Conservation (phyloP, 768 basidiomycete genomes). For the Suillus discolor region DNA sequence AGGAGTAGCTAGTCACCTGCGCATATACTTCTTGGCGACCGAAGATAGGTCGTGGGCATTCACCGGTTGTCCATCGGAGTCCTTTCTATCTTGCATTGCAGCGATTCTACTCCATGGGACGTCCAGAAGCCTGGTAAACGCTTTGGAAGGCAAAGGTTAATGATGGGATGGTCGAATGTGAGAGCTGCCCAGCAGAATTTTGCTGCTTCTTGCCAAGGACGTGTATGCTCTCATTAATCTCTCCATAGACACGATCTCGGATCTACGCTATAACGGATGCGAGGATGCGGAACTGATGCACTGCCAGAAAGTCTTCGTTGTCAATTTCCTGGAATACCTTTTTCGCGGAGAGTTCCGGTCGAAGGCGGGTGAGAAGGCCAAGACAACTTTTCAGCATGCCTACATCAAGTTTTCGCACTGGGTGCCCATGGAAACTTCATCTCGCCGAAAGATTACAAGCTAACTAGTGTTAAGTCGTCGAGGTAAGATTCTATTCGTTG, state of each 20-base stretch:
- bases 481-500: background rate
- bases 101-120: constrained; percentile 8
- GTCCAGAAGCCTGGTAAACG: background rate
- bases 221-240: constrained; percentile 8
- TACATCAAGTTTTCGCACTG: constrained; percentile 5
- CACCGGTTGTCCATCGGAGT: constrained; percentile 21
- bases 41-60: constrained; percentile 15
- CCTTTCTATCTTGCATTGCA: constrained; percentile 17
- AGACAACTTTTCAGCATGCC: constrained; percentile 12
- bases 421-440: constrained; percentile 1
- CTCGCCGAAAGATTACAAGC: background rate
- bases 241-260: background rate
- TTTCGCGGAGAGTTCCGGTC: constrained; percentile 12
- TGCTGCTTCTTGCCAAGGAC: constrained; percentile 14
- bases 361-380: constrained; percentile 4
- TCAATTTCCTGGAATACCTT: constrained; percentile 17
- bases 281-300: constrained; percentile 11
- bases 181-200: constrained; percentile 15
- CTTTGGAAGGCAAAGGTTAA: constrained; percentile 3
- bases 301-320: constrained; percentile 17
- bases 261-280: background rate
- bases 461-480: background rate
- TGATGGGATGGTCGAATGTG: constrained; percentile 10
- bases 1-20: constrained; percentile 18
- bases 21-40: constrained; percentile 12